phyloP scores from a whole-genome alignment of 805 yeast genomes.

The Saccharomycopsis vini region DNA sequence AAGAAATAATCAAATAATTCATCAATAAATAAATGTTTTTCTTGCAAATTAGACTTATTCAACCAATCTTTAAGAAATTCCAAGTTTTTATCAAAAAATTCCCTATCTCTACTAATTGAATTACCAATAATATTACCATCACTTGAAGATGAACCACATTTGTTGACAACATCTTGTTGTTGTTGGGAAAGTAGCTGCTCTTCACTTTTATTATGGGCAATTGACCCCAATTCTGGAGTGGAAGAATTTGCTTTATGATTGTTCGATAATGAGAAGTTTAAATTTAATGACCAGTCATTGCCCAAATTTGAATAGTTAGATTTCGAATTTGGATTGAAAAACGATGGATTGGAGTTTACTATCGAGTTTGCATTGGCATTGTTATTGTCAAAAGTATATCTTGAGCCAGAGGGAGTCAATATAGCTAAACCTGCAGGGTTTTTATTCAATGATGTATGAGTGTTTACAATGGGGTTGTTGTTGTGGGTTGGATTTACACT shows the following conservation, averaged over 20 bases:
- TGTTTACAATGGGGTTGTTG: not conserved
- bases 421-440: slow-evolving; percentile 26
- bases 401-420: slow-evolving; percentile 33
- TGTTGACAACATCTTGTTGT: not conserved
- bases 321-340: slow-evolving; percentile 5
- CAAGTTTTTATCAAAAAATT: slow-evolving; percentile 2
- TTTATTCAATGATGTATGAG: not conserved
- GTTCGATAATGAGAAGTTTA: slow-evolving; percentile 13
- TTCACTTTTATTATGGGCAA: no score
- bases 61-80: slow-evolving; percentile 10
- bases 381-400: slow-evolving; percentile 24
- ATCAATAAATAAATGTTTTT: slow-evolving; percentile 16
- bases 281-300: slow-evolving; percentile 17
- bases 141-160: no score
- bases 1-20: slow-evolving; percentile 18
- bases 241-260: slow-evolving; percentile 3
- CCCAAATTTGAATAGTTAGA: slow-evolving; percentile 16
- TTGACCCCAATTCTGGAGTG: slow-evolving; percentile 10
- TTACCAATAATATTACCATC: not conserved
- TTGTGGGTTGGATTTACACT: not conserved
- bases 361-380: not conserved
- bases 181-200: no score
- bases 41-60: slow-evolving; percentile 8
- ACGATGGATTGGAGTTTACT: slow-evolving; percentile 1
- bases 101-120: not conserved